These are phyloP conservation scores for Metschnikowia noctiluminum DNA, from an alignment of 805 yeast species.

Conservation along the genomic window DNA sequence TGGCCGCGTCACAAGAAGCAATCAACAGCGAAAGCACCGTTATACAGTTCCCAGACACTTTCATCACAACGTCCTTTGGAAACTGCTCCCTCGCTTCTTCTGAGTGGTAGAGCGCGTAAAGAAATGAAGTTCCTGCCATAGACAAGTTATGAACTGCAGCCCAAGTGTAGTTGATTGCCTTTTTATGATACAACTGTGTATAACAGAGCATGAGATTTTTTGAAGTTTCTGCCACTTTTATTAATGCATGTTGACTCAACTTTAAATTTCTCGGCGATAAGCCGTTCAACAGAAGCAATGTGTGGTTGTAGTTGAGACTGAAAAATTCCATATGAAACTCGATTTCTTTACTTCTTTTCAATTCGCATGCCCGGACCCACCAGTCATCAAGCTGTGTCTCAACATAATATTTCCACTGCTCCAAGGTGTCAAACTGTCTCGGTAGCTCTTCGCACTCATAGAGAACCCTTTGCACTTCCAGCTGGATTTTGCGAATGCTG, in stretches of 20 bases:
- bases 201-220: constrained; percentile 65
- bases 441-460: constrained; percentile 75
- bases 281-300: constrained; percentile 70
- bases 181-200: constrained; percentile 50
- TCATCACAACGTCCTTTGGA: constrained; percentile 41
- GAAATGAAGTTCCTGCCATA: constrained; percentile 83
- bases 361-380: constrained; percentile 54
- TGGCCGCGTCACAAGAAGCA: constrained; percentile 77
- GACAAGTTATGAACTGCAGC: constrained; percentile 86
- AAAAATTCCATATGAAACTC: constrained; percentile 70
- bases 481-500: constrained; percentile 68
- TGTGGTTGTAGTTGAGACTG: constrained; percentile 72
- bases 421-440: constrained; percentile 48
- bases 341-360: constrained; percentile 55
- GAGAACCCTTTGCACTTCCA: constrained; percentile 67
- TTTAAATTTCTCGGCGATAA: constrained; percentile 66
- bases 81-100: constrained; percentile 47
- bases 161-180: constrained; percentile 82
- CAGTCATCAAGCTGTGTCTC: constrained; percentile 55
- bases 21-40: constrained; percentile 57
- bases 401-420: constrained; percentile 62
- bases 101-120: constrained; percentile 73
- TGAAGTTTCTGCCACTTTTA: constrained; percentile 59
- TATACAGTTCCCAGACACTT: constrained; percentile 52
- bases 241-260: constrained; percentile 51